Base-by-base conservation (phyloP, 2,329 filamentous ascomycete species). In the Venturia nashicola region DNA sequence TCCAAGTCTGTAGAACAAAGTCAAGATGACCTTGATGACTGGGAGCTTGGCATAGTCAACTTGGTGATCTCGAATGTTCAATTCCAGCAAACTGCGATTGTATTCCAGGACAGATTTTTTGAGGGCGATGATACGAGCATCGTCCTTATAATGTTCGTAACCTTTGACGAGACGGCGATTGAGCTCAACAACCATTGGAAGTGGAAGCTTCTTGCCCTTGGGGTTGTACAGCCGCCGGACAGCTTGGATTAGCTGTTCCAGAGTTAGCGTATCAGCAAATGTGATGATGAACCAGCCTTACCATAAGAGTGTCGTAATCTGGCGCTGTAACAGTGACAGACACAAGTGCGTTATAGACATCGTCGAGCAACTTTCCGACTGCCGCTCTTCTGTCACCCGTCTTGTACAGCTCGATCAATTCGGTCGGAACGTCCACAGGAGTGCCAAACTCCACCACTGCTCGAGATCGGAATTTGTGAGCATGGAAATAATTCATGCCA, bases 401-500 rank as follows among this genome's bases (percentile, higher is more conserved):
- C 74, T 87, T 88, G 77, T 96, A 97, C 75, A 91, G 86, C 67
- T 92, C 83, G 5, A 97, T 90, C 42, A 97, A 78, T 70, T 96
- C 89, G 23, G 80, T 79, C 0, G 91, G 88, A 11, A 97, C 86
- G 68, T 96, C 89, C 67, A 97, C 87, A 0, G 94, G 91, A 34
- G 85, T 87, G 9, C 94, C 94, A 70, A 97, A 99, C 72, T 99
- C 94, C 66, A 97, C 87, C 5, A 99, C 93, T 43, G 93, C 94
- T 72, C 94, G 85, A 67, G 93, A 97, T 57, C 93, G 88, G 76
- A 99, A 99, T 75, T 97, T 99, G 81, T 99, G 93, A 0, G 93
- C 90, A 76, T 97, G 93, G 77, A 99, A 99, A 76, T 99, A 99
- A 76, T 99, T 99, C 93, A 99, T 97, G 70, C 93, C 93, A 61